A percentile compares a stretch with the other conserved stretches of the same genome.
phyloP scores from a whole-genome alignment of 73 alveolate genomes.

The Paramecium primaurelia region DNA sequence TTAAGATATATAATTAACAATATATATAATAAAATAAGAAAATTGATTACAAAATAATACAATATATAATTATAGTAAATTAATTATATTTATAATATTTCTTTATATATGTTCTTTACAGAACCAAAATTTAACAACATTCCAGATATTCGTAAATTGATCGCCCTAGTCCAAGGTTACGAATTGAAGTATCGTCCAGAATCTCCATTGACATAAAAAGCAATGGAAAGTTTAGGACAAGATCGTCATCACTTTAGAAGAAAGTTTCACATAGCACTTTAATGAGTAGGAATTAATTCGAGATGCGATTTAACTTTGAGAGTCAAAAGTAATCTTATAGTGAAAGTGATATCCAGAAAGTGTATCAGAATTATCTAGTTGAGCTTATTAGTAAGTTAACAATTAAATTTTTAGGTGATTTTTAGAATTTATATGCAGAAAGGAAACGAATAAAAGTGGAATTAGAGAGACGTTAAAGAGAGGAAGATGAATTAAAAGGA shows the following conservation, averaged over 20 bases:
- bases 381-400: not conserved
- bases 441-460: not conserved
- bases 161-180: not conserved
- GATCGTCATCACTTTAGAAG: not conserved
- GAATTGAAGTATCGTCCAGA: constrained; percentile 11
- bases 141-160: not conserved
- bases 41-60: too few species aligned
- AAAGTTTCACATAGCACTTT: not conserved
- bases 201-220: not conserved
- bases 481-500: not conserved
- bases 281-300: not conserved
- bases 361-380: not conserved
- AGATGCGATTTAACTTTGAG: not conserved
- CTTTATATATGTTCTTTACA: not conserved
- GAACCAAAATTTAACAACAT: not conserved
- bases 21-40: too few species aligned
- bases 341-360: not conserved
- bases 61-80: too few species aligned
- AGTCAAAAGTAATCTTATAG: not conserved
- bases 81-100: not conserved
- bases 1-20: too few species aligned
- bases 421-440: not conserved
- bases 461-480: not conserved
- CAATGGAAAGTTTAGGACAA: constrained; percentile 2
- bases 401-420: not conserved